Evolutionary conservation across 1,139 yeast genomes (phyloP).

Genomic region (Kodamaea suecica): DNA sequence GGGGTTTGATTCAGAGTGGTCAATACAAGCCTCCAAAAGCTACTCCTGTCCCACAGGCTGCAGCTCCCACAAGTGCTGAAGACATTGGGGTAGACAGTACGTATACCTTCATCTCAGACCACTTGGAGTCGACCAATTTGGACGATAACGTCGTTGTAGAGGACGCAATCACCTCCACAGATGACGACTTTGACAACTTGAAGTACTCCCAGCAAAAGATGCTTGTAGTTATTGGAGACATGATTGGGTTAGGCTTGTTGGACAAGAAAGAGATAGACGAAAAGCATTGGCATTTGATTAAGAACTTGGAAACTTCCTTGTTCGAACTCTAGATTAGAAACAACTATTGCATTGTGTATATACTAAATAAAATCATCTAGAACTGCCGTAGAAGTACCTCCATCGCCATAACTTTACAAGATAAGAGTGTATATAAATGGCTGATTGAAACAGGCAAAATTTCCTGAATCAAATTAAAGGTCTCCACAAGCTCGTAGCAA

Average conservation of each 20-base stretch:
- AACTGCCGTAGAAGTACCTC: too few species aligned
- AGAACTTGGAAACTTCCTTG: conserved; percentile 38
- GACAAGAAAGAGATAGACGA: conserved; percentile 31
- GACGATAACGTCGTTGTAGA: conserved; percentile 25
- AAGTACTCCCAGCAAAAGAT: conserved; percentile 75
- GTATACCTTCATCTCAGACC: conserved; percentile 36
- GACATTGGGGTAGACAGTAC: conserved; percentile 38
- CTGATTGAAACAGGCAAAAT: neutral
- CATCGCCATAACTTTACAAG: too few species aligned
- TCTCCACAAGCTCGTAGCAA: neutral
- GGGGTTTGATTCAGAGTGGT: conserved; percentile 87
- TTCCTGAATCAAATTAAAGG: neutral
- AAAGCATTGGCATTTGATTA: conserved; percentile 26
- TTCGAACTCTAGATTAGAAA: neutral
- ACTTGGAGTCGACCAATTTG: conserved; percentile 27
- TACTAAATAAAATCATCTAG: neutral
- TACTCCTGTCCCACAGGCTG: conserved; percentile 3
- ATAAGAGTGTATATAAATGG: neutral
- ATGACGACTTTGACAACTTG: conserved; percentile 78
- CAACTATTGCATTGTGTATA: neutral
- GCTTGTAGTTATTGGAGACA: conserved; percentile 70
- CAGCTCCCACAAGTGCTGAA: conserved; percentile 16
- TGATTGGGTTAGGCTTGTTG: conserved; percentile 59
- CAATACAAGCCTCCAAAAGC: conserved; percentile 23
- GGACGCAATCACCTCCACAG: conserved; percentile 41